These are phyloP conservation scores for Phytophthora hibernalis DNA, from an alignment of 352 stramenopile species.

Conservation along the genomic window DNA sequence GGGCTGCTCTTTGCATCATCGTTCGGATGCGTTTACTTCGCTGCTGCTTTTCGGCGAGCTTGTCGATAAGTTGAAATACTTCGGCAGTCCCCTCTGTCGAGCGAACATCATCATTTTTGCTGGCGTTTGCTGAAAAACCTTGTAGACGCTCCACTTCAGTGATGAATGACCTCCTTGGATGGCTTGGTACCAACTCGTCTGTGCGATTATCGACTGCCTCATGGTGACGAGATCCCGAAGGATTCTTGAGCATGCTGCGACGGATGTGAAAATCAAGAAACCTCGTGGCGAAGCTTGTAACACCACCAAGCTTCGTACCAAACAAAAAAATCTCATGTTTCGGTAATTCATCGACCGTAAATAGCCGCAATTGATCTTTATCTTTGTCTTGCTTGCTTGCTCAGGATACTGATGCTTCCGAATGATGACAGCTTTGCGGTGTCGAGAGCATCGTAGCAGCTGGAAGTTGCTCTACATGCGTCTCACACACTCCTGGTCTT, in stretches of 20 bases:
- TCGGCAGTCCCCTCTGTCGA: conserved; percentile 37
- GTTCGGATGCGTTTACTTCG: conserved; percentile 63
- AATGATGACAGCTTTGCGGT: no score
- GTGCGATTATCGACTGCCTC: not conserved
- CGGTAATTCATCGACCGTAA: not conserved
- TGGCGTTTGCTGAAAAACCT: not conserved
- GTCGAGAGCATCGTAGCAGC: no score
- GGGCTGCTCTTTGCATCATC: conserved; percentile 70
- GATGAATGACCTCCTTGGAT: conserved; percentile 40
- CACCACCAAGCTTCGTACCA: not conserved
- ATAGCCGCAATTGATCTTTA: not conserved
- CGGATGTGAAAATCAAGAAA: not conserved
- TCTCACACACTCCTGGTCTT: no score
- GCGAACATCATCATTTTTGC: conserved; percentile 9
- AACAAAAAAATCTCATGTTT: no score
- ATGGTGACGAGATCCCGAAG: not conserved
- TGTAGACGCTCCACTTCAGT: conserved; percentile 38
- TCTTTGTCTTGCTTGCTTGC: no score
- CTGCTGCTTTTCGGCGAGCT: conserved; percentile 52
- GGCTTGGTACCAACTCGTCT: conserved; percentile 10
- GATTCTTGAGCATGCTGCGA: conserved; percentile 7
- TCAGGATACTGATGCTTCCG: no score
- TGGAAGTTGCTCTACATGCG: no score
- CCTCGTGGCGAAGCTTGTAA: not conserved
- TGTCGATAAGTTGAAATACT: conserved; percentile 63